These are phyloP conservation scores for Paracorniculantispora psalliotae DNA, from an alignment of 2,329 filamentous ascomycete species.

Conservation along the genomic window DNA sequence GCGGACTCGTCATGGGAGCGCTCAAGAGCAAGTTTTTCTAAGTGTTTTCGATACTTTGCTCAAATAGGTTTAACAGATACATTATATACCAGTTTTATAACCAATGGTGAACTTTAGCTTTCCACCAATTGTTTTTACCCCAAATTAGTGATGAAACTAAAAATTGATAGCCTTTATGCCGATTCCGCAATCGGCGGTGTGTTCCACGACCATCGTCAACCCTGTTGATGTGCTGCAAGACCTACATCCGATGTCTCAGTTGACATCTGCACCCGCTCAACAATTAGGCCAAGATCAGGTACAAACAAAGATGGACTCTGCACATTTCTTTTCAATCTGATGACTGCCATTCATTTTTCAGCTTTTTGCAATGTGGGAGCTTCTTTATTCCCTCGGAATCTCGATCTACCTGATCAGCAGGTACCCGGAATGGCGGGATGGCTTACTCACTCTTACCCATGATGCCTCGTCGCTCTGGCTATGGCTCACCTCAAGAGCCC, in stretches of 20 bases:
- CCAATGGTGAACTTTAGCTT: not conserved
- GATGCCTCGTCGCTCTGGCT: slow-evolving; percentile 4
- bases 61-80: not conserved
- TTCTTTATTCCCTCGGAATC: slow-evolving; percentile 4
- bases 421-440: slow-evolving; percentile 12
- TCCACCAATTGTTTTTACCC: not conserved
- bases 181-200: not conserved
- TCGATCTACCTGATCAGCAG: slow-evolving; percentile 9
- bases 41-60: not conserved
- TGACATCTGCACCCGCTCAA: not conserved
- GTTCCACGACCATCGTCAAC: not conserved
- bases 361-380: not conserved
- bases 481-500: not conserved
- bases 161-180: no score
- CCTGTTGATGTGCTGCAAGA: not conserved
- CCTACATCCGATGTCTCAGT: slow-evolving; percentile 6
- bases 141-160: not conserved
- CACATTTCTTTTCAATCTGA: not conserved
- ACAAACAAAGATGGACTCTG: not conserved
- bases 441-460: slow-evolving; percentile 1
- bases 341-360: not conserved
- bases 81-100: not conserved
- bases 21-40: slow-evolving; percentile 55
- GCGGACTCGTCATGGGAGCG: slow-evolving; percentile 69
- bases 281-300: not conserved